phyloP scores from a whole-genome alignment of 108 stramenopile genomes.

The Chaetoceros muelleri region DNA sequence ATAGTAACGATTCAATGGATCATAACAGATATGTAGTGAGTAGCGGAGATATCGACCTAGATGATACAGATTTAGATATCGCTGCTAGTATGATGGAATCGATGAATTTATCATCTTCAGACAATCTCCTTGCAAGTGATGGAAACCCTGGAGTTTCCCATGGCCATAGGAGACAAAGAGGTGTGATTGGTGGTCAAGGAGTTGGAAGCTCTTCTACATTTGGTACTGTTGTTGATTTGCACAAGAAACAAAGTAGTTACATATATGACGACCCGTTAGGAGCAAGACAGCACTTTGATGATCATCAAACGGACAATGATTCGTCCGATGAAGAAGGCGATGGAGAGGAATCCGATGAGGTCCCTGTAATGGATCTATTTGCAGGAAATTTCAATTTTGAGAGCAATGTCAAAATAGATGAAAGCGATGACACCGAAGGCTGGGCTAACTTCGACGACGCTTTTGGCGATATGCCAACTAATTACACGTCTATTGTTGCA shows the following conservation, averaged over 20 bases:
- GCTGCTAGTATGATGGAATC: conserved; percentile 85
- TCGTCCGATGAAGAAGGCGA: conserved; percentile 16
- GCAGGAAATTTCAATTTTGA: conserved; percentile 50
- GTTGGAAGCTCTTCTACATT: conserved; percentile 10
- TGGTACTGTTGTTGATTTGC: conserved; percentile 14
- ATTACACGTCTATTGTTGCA: too few relatives aligned
- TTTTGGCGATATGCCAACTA: conserved; percentile 10
- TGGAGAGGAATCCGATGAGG: conserved; percentile 11
- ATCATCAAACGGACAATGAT: background rate
- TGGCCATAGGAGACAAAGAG: conserved; percentile 17
- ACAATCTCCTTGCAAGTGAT: background rate
- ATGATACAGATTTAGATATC: conserved; percentile 82
- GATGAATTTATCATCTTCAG: conserved; percentile 25
- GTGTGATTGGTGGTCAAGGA: conserved; percentile 19
- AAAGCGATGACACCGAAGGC: background rate
- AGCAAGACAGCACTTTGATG: conserved; percentile 8
- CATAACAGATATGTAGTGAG: conserved; percentile 25
- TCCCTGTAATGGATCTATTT: conserved; percentile 66
- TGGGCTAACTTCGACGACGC: conserved; percentile 25
- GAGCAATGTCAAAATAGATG: background rate
- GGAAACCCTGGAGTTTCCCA: conserved; percentile 7
- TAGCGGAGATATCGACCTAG: conserved; percentile 66
- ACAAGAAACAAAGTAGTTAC: conserved; percentile 23
- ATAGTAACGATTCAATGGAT: conserved; percentile 21
- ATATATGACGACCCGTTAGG: conserved; percentile 71